A percentile compares a stretch with the other conserved stretches of the same genome.
phyloP scores from a whole-genome alignment of 768 basidiomycete species.

The Trichaptum fuscoviolaceum region DNA sequence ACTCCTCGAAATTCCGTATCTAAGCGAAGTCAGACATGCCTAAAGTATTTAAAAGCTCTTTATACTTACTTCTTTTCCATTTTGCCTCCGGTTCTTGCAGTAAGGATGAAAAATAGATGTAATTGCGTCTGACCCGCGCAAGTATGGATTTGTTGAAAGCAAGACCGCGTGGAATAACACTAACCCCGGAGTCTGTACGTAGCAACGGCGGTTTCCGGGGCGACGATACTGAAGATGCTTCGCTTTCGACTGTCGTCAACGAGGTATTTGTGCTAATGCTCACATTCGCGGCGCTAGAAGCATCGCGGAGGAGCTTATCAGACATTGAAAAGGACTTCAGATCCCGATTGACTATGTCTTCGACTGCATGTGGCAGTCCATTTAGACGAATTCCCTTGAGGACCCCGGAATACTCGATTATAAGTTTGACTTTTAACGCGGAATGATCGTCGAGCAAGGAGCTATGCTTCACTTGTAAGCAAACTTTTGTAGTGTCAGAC shows the following conservation, averaged over 20 bases:
- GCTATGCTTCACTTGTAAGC: conserved; percentile 69
- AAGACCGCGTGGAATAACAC: conserved; percentile 29
- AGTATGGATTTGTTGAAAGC: conserved; percentile 80
- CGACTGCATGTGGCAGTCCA: conserved; percentile 68
- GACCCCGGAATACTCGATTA: conserved; percentile 75
- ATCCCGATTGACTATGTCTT: conserved; percentile 62
- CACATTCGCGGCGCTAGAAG: conserved; percentile 60
- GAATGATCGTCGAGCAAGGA: conserved; percentile 67
- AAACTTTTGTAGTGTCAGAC: conserved; percentile 27
- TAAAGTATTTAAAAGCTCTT: conserved; percentile 9
- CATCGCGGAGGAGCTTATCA: conserved; percentile 66
- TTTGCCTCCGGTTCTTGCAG: conserved; percentile 98
- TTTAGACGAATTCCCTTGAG: conserved; percentile 81
- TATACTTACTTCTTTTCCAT: conserved; percentile 77
- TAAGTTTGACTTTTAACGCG: conserved; percentile 73
- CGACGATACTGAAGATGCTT: conserved; percentile 30
- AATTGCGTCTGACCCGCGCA: conserved; percentile 83
- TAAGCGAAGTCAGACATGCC: conserved; percentile 22
- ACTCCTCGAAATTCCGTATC: conserved; percentile 86
- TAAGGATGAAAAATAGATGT: conserved; percentile 96
- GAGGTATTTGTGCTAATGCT: conserved; percentile 68
- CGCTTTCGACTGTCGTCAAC: conserved; percentile 43
- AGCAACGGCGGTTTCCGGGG: conserved; percentile 29
- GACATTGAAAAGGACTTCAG: conserved; percentile 53
- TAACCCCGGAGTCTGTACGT: conserved; percentile 16